Base-by-base conservation (phyloP, 2,329 filamentous ascomycete species). In the Verticillium klebahnii region DNA sequence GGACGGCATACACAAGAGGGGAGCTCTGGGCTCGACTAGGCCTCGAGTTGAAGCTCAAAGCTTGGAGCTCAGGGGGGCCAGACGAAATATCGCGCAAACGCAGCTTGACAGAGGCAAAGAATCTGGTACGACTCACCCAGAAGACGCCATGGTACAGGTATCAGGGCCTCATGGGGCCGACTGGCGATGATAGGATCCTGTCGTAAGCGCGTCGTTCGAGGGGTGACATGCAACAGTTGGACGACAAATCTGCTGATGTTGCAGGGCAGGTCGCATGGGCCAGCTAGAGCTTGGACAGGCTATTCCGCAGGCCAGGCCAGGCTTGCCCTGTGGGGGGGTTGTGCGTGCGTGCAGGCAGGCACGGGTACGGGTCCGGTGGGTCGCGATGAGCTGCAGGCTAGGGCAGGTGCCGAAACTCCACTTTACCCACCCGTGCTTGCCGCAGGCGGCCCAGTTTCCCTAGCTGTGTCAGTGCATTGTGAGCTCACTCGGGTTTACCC, bases 121-220 rank as follows among this genome's bases (percentile, higher is more conserved):
- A 45, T 15, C 1, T 31, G 19, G 19, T 29, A 29, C 32, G 57
- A 58, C 57, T 58, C 36, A 59, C 58, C 58, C 58, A 37, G 58
- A 59, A 59, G 58, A 59, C 17, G 58, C 58, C 58, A 59, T 59
- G 45, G 19, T 25, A 50, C 45, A 50, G 45, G 45, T 50, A 12
- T 50, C n/a, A 50, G 17, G 45, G 45, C 45, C n/a, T 50, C 45
- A 50, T 50, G n/a, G 45, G 45, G 8, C 19, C 45, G 19, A 23
- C 45, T 23, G 45, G 19, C 45, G 19, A 25, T 19, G 19, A 50
- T 12, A 25, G 45, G n/a, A n/a, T 23, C n/a, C n/a, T 23, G 45
- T 50, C 19, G 45, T 50, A 23, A 23, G 45, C n/a, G 45, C 9
- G 45, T 50, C 17, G 45, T 50, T 23, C 45, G 45, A 50, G 45